phyloP scores from a whole-genome alignment of 2,329 filamentous ascomycete species.

The Ophiosphaerella herpotricha region DNA sequence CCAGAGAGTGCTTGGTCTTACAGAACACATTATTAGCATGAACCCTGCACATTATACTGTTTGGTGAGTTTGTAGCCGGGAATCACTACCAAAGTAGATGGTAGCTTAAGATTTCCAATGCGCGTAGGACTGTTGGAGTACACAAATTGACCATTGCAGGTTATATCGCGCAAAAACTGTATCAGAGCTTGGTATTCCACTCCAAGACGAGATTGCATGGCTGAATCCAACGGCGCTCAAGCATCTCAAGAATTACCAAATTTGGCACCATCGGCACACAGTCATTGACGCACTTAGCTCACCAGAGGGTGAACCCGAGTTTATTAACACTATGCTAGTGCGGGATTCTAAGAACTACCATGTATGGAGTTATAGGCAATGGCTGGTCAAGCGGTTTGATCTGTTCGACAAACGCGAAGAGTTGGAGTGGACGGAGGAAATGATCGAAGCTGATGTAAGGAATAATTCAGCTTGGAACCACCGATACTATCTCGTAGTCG shows the following conservation, averaged over 20 bases:
- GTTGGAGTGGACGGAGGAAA: slow-evolving; percentile 69
- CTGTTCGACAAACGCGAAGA: slow-evolving; percentile 63
- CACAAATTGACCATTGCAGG: slow-evolving; percentile 47
- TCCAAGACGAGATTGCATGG: slow-evolving; percentile 79
- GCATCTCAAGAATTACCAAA: slow-evolving; percentile 98
- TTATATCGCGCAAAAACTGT: slow-evolving; percentile 86
- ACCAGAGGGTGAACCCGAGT: slow-evolving; percentile 70
- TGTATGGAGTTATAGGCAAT: slow-evolving; percentile 93
- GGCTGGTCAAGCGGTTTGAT: slow-evolving; percentile 69
- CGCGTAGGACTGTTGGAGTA: neutral
- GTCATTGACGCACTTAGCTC: slow-evolving; percentile 63
- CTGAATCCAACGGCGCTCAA: slow-evolving; percentile 80
- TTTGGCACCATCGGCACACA: slow-evolving; percentile 74
- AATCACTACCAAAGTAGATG: slow-evolving; percentile 2
- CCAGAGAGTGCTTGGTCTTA: slow-evolving; percentile 76
- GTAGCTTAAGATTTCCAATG: neutral
- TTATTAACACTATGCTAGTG: slow-evolving; percentile 78
- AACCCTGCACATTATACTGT: slow-evolving; percentile 99
- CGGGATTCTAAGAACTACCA: slow-evolving; percentile 97
- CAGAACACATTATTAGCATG: slow-evolving; percentile 85
- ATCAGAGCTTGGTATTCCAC: slow-evolving; percentile 65
- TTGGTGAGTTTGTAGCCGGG: slow-evolving; percentile 61
- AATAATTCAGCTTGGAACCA: slow-evolving; percentile 99
- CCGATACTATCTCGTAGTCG: slow-evolving; percentile 91
- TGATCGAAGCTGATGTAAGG: slow-evolving; percentile 80